Evolutionary conservation across 1,284 basidiomycete species (phyloP), one percentile per base, ranked within the genome.

Genomic region (Rhodotorula sp.): DNA sequence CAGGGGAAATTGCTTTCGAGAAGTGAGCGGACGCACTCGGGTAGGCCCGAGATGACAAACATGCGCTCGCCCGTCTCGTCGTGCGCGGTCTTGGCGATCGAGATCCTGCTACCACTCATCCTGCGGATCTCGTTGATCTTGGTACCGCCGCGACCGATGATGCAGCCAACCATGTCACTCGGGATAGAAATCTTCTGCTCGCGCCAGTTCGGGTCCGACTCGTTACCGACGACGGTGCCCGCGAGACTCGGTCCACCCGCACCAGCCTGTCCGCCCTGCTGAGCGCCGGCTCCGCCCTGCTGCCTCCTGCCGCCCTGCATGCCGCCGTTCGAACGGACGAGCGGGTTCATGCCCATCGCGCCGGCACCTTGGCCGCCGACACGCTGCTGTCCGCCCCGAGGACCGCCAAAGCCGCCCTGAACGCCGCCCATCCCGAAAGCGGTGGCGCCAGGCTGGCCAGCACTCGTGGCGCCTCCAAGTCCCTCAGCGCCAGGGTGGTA

Each of bases 171-270:
- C 95, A 99, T 99, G 83, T 97, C 94, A 74, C 90, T 90, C 61
- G 95, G 95, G 78, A 99, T 99, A 75, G 94, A 95, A 78, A 99
- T 99, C 83, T 96, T 97, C 83, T 99, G 95, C 20, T 95, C 98
- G 76, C 94, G 91, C 73, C 97, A 85, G 82, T 94, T 94, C 65
- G 83, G 82, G 75, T 84, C 83, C 59, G 79, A 75, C 32, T 77
- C 75, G 65, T 74, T 80, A 52, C 78, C 70, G 85, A 72, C 81
- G 81, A 85, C 80, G 79, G 82, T 77, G 78, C 86, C 75, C 67
- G 82, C 64, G 48, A 66, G 52, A 6, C 64, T 24, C 47, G 48
- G 47, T 39, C 30, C 27, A 57, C 44, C 63, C 17, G 53, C 58
- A 6, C 52, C 27, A 22, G 59, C 30, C 47, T 49, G 44, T 29